Evolutionary conservation across 169 alveolate genomes (phyloP).

Genomic region (Hepatocystis sp.): DNA sequence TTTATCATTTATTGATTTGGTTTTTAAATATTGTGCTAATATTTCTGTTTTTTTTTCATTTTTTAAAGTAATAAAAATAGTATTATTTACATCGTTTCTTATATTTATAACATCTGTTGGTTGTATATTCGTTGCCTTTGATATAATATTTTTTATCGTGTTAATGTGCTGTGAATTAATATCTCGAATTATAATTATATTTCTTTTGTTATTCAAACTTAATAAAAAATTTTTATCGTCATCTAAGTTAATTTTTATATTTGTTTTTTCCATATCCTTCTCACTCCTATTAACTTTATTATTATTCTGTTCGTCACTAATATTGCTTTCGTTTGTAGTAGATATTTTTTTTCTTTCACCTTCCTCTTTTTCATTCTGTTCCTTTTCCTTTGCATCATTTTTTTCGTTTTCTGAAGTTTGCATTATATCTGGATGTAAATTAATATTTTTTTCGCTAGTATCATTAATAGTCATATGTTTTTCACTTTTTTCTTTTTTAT

Average conservation of each 20-base stretch:
- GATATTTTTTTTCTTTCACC: neutral
- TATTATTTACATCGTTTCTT: slow-evolving; percentile 64
- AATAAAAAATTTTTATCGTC: slow-evolving; percentile 63
- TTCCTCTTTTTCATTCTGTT: neutral
- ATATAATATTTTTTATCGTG: slow-evolving; percentile 38
- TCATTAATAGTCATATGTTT: no score
- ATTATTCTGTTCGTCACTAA: no score
- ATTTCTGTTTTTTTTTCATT: slow-evolving; percentile 68
- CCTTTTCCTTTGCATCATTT: neutral
- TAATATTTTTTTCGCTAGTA: no score
- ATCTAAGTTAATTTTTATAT: slow-evolving; percentile 1
- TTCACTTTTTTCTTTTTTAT: no score
- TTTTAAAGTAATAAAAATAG: slow-evolving; percentile 68
- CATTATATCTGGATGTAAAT: no score
- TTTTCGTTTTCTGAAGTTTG: neutral
- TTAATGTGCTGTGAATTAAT: slow-evolving; percentile 55
- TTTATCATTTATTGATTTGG: slow-evolving; percentile 49
- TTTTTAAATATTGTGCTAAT: slow-evolving; percentile 61
- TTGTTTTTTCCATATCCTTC: neutral
- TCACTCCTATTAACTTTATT: neutral
- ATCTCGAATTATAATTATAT: slow-evolving; percentile 49
- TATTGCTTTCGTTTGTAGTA: neutral
- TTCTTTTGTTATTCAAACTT: slow-evolving; percentile 59
- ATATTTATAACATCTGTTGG: slow-evolving; percentile 35
- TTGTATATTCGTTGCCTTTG: slow-evolving; percentile 43